phyloP scores from a whole-genome alignment of 768 basidiomycete genomes.

The Lentinula guzmanii region DNA sequence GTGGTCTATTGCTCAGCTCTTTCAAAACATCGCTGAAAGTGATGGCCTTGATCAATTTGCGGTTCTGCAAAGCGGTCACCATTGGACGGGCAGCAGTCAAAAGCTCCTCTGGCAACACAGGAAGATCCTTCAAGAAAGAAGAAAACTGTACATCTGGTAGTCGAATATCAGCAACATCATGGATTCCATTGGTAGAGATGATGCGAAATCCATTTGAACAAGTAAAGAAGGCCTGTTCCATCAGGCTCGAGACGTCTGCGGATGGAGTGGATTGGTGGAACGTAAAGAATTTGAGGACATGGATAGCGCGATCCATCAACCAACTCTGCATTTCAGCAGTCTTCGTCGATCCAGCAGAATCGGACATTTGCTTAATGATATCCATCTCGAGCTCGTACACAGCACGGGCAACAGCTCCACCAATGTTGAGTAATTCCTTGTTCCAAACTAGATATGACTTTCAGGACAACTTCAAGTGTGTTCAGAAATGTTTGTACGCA shows the following conservation, averaged over 20 bases:
- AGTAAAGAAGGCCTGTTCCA: slow-evolving; percentile 77
- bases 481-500: slow-evolving; percentile 24
- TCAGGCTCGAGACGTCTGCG: slow-evolving; percentile 59
- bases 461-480: slow-evolving; percentile 5
- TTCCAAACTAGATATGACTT: slow-evolving; percentile 65
- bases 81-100: slow-evolving; percentile 51
- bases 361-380: slow-evolving; percentile 36
- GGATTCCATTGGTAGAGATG: slow-evolving; percentile 71
- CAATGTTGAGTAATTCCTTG: slow-evolving; percentile 77
- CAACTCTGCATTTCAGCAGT: slow-evolving; percentile 38
- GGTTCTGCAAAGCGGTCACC: slow-evolving; percentile 52
- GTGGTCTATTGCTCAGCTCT: slow-evolving; percentile 66
- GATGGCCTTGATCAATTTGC: slow-evolving; percentile 66
- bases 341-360: slow-evolving; percentile 19
- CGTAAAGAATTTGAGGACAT: slow-evolving; percentile 85
- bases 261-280: slow-evolving; percentile 88
- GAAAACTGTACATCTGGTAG: slow-evolving; percentile 66
- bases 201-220: slow-evolving; percentile 61
- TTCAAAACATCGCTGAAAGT: slow-evolving; percentile 77
- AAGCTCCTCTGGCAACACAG: slow-evolving; percentile 63
- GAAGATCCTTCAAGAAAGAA: slow-evolving; percentile 72
- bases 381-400: slow-evolving; percentile 83
- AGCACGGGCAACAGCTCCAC: slow-evolving; percentile 74
- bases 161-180: slow-evolving; percentile 59
- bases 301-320: slow-evolving; percentile 60